A percentile compares a stretch with the other conserved stretches of the same genome.
These are phyloP conservation scores for Falciphora oryzae DNA, from an alignment of 2,329 filamentous ascomycete species.

Conservation along the genomic window DNA sequence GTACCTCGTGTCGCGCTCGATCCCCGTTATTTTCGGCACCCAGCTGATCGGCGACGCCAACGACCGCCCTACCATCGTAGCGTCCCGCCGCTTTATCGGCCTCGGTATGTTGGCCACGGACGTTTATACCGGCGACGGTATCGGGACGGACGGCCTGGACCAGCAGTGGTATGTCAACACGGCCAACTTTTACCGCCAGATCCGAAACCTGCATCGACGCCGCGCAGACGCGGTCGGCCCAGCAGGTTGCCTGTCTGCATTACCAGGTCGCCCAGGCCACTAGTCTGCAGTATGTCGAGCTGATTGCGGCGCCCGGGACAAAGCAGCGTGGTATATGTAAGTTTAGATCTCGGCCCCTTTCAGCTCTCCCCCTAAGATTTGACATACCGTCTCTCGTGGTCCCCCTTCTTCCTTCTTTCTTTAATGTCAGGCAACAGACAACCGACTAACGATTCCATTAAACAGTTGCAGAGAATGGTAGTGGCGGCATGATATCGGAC, in stretches of 20 bases:
- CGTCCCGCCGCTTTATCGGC: slow-evolving; percentile 9
- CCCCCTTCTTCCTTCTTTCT: too few species aligned
- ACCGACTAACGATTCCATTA: too few species aligned
- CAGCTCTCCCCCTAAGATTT: too few species aligned
- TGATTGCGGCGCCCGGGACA: slow-evolving; percentile 44
- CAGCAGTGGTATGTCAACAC: slow-evolving; percentile 17
- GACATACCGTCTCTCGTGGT: too few species aligned
- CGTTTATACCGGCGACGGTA: slow-evolving; percentile 7
- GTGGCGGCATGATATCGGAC: slow-evolving; percentile 53
- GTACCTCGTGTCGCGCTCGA: slow-evolving; percentile 9
- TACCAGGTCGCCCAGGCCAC: slow-evolving; percentile 17
- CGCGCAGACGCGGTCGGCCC: background rate
- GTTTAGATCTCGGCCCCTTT: too few species aligned
- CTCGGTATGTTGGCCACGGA: slow-evolving; percentile 10
- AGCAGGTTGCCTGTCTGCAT: slow-evolving; percentile 10
- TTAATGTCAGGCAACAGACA: too few species aligned
- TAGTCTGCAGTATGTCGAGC: slow-evolving; percentile 52
- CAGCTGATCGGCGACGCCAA: slow-evolving; percentile 10
- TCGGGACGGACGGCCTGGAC: background rate
- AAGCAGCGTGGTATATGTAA: too few species aligned
- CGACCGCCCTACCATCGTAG: slow-evolving; percentile 2
- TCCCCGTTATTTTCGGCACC: slow-evolving; percentile 6
- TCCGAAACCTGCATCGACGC: slow-evolving; percentile 47
- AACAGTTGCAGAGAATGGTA: slow-evolving; percentile 50
- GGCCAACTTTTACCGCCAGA: slow-evolving; percentile 49